A percentile compares a stretch with the other conserved stretches of the same genome.
Evolutionary conservation across 139 green algal genomes (phyloP).

Genomic region (Marvania coccoides): DNA sequence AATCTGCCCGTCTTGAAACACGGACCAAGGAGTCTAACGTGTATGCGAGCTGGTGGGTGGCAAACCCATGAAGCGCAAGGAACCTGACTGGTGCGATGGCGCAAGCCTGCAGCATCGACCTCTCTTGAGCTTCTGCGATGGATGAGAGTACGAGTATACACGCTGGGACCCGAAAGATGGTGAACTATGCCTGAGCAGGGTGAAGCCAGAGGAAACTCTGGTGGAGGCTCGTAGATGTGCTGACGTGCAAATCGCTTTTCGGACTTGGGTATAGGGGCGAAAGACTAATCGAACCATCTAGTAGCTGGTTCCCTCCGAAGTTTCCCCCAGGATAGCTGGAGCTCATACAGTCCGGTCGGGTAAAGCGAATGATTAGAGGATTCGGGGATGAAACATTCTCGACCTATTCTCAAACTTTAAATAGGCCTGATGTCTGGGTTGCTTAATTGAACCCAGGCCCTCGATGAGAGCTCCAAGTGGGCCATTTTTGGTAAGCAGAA

Average conservation of each 20-base stretch:
- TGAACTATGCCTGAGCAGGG: conserved; percentile 93
- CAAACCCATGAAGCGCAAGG: conserved; percentile 87
- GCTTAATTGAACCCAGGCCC: conserved; percentile 74
- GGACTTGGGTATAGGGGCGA: conserved; percentile 95
- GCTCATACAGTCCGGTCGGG: conserved; percentile 77
- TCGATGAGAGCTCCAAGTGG: conserved; percentile 78
- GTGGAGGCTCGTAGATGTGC: conserved; percentile 91
- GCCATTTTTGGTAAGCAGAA: conserved; percentile 97
- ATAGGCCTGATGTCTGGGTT: conserved; percentile 78
- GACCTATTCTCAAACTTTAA: conserved; percentile 95
- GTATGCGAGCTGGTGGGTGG: conserved; percentile 82
- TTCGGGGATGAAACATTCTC: conserved; percentile 74
- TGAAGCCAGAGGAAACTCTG: conserved; percentile 91
- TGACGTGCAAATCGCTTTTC: conserved; percentile 97
- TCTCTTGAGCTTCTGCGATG: conserved; percentile 84
- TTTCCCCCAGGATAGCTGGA: conserved; percentile 90
- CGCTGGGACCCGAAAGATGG: conserved; percentile 90
- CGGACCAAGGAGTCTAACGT: conserved; percentile 95
- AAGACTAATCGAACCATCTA: conserved; percentile 98
- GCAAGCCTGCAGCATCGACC: conserved; percentile 79
- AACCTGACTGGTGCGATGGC: conserved; percentile 77
- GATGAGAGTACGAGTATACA: conserved; percentile 81
- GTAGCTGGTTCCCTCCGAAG: conserved; percentile 94
- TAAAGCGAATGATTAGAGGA: conserved; percentile 94
- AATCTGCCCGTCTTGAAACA: conserved; percentile 92